Conservation (phyloP, 768 basidiomycete species). For the Wakefieldia striispora region DNA sequence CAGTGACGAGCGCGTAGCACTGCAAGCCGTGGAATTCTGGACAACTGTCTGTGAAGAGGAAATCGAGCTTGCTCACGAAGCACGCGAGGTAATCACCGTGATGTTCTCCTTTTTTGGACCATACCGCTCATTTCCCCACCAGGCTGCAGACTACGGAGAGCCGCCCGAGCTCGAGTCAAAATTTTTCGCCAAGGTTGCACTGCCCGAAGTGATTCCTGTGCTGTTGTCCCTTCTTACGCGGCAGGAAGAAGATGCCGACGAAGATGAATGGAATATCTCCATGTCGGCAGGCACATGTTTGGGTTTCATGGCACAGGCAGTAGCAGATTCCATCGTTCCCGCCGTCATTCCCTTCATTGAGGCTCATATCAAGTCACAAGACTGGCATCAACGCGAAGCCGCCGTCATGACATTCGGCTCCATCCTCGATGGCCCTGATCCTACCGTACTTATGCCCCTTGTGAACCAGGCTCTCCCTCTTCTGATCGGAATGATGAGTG, state of each 20-base stretch:
- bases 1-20: slow-evolving; percentile 81
- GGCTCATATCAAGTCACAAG: slow-evolving; percentile 84
- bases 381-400: slow-evolving; percentile 96
- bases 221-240: slow-evolving; percentile 83
- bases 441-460: slow-evolving; percentile 80
- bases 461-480: slow-evolving; percentile 93
- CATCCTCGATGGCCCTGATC: slow-evolving; percentile 95
- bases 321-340: slow-evolving; percentile 86
- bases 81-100: slow-evolving; percentile 76
- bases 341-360: slow-evolving; percentile 98
- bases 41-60: slow-evolving; percentile 99
- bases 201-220: slow-evolving; percentile 94
- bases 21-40: slow-evolving; percentile 99
- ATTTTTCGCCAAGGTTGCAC: slow-evolving; percentile 90
- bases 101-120: neutral
- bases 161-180: slow-evolving; percentile 81
- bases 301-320: slow-evolving; percentile 82
- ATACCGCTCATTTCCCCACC: slow-evolving; percentile 9
- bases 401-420: slow-evolving; percentile 99
- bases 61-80: slow-evolving; percentile 86
- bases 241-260: slow-evolving; percentile 96
- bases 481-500: slow-evolving; percentile 94
- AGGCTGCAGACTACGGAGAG: slow-evolving; percentile 92
- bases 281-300: slow-evolving; percentile 97
- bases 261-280: slow-evolving; percentile 98